Base-by-base conservation (phyloP, 305 asterid genomes). In the Fraxinus angustifolia region DNA sequence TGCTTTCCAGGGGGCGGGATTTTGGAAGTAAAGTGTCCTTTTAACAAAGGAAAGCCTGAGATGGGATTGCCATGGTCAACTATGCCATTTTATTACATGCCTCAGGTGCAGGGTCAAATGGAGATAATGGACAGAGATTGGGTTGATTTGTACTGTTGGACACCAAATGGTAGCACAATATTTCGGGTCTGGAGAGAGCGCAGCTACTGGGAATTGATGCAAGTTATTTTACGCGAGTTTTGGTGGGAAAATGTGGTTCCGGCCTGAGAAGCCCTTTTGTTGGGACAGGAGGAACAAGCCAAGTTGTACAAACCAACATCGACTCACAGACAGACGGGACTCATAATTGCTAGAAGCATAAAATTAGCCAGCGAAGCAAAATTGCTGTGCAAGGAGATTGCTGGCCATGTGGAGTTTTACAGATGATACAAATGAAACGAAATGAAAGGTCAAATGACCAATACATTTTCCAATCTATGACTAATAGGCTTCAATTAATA, bases 61-160 rank as follows among this genome's bases (percentile, higher is more conserved):
- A 83, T 53, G 30, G 94, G 91, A 84, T 82, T 94, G 83, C 98
- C 98, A 0, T 94, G 97, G 98, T 80, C 89, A 31, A 86, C 84
- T 26, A 82, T 96, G 90, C 98, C 98, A 1, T 94, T 88, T 83
- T 96, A 96, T 86, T 96, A 96, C 91, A 91, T 94, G 97, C 99
- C 99, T 85, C 99, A 96, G 70, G 92, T 94, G 83, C 99, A 94
- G 80, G 99, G 98, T 10, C 99, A 94, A 83, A 92, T 96, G 99
- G 99, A 94, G 91, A 91, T 94, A 76, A 91, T 94, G 97, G 87
- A 90, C 78, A 80, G 97, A 81, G 95, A 93, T 81, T 94, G 99
- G 98, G 98, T 85, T 23, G 98, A 94, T 90, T 81, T 94, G 81
- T 94, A 94, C 78, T 96, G 99, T 77, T 96, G 99, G 99, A 96